phyloP scores from a whole-genome alignment of 176 grass and related monocot genomes.

The Paspalum notatum region DNA sequence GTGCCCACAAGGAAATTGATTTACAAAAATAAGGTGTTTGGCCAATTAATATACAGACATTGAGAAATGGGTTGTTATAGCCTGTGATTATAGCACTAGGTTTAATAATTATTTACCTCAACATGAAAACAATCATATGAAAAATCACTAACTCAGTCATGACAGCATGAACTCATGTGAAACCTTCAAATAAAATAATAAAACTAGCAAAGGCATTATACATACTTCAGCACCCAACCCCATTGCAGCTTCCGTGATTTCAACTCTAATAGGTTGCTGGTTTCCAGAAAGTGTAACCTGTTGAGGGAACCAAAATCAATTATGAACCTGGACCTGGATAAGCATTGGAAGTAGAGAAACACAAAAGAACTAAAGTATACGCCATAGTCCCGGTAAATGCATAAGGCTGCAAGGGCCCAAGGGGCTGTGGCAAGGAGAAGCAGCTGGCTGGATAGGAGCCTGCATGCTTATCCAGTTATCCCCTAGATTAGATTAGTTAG shows the following conservation, averaged over 20 bases:
- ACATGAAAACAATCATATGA: conserved; percentile 4
- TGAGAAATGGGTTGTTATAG: not conserved
- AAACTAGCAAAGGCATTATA: conserved; percentile 35
- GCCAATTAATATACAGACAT: not conserved
- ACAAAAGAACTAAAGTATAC: conserved; percentile 25
- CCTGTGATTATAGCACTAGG: not conserved
- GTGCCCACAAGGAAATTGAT: not conserved
- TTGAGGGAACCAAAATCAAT: conserved; percentile 7
- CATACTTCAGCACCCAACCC: conserved; percentile 87
- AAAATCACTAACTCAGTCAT: not conserved
- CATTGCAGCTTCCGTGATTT: conserved; percentile 97
- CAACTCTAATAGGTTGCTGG: conserved; percentile 92
- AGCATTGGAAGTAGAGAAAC: conserved; percentile 24
- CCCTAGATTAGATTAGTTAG: no score
- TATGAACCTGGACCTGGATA: not conserved
- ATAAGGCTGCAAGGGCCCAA: not conserved
- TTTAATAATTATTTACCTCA: not conserved
- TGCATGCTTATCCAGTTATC: no score
- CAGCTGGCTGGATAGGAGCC: no score
- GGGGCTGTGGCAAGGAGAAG: no score
- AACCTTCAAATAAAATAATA: conserved; percentile 36
- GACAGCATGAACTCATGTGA: conserved; percentile 1
- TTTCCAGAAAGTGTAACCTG: conserved; percentile 98
- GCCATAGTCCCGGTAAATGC: conserved; percentile 10
- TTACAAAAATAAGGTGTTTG: conserved; percentile 19